Conservation (phyloP, 306 rosid genomes). For the Senna tora region DNA sequence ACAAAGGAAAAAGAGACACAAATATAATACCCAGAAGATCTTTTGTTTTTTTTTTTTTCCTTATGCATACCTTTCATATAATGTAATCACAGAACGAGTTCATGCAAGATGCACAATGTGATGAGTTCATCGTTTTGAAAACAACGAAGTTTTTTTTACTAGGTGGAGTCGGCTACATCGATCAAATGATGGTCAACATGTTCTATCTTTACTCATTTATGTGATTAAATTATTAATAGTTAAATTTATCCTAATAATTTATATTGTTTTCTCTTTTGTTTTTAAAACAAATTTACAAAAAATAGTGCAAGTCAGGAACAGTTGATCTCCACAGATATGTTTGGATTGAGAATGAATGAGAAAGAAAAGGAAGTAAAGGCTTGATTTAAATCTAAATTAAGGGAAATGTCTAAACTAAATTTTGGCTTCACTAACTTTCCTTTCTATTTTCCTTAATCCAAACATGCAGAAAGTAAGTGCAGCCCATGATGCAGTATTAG, state of each 20-base stretch:
- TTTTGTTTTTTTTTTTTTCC: not conserved
- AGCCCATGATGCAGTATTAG: not conserved
- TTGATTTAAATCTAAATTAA: not conserved
- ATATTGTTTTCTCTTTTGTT: too few relatives aligned
- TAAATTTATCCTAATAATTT: too few relatives aligned
- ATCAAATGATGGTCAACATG: too few relatives aligned
- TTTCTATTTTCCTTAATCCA: too few relatives aligned
- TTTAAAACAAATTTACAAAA: not conserved
- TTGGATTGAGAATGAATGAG: not conserved
- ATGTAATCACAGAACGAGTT: constrained; percentile 9
- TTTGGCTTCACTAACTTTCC: not conserved
- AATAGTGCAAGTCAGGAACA: not conserved
- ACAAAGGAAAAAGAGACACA: not conserved
- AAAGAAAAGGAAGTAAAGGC: not conserved
- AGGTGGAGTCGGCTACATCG: too few relatives aligned
- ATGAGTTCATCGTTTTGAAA: not conserved
- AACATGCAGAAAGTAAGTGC: too few relatives aligned
- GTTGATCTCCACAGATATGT: not conserved
- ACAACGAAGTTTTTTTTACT: too few relatives aligned
- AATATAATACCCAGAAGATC: constrained; percentile 14
- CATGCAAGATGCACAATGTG: constrained; percentile 12
- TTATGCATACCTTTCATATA: constrained; percentile 19
- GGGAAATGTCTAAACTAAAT: constrained; percentile 4
- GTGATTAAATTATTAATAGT: too few relatives aligned
- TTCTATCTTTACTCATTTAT: too few relatives aligned